Evolutionary conservation across 257 asterid genomes (phyloP).

Genomic region (Linderniella brevidens): DNA sequence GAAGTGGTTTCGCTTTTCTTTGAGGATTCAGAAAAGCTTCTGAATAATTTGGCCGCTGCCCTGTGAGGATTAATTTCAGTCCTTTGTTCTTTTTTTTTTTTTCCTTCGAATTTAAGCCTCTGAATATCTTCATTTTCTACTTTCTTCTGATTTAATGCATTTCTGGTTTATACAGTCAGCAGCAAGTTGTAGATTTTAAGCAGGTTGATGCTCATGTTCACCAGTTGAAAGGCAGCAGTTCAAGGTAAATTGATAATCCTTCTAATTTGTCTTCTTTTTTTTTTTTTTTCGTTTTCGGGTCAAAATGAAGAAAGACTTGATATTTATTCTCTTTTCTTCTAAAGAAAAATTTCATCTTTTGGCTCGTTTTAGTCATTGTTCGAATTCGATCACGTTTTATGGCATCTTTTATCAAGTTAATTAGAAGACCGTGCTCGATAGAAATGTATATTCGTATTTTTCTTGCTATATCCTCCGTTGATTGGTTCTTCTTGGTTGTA

Average conservation of each 20-base stretch:
- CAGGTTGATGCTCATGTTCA: slow-evolving; percentile 60
- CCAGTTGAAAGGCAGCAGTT: slow-evolving; percentile 70
- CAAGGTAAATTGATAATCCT: slow-evolving; percentile 23
- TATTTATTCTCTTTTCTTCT: too few species aligned
- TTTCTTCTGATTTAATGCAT: background rate
- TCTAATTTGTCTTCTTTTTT: too few species aligned
- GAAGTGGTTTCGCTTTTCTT: slow-evolving; percentile 64
- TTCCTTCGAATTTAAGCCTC: background rate
- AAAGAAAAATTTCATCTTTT: too few species aligned
- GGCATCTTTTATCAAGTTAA: background rate
- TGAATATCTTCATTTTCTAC: background rate
- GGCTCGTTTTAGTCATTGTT: background rate
- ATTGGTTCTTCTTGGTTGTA: background rate
- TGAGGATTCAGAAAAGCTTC: slow-evolving; percentile 57
- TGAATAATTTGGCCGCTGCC: slow-evolving; percentile 36
- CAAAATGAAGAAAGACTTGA: too few species aligned
- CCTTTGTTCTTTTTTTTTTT: background rate
- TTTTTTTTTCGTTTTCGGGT: too few species aligned
- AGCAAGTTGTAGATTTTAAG: slow-evolving; percentile 48
- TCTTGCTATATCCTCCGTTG: too few species aligned
- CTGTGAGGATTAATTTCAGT: slow-evolving; percentile 23
- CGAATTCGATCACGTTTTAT: background rate
- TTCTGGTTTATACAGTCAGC: slow-evolving; percentile 23
- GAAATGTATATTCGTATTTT: background rate
- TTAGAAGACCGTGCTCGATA: background rate